Conservation (phyloP, 2,329 filamentous ascomycete genomes). For the Ceratocystis huliohia region DNA sequence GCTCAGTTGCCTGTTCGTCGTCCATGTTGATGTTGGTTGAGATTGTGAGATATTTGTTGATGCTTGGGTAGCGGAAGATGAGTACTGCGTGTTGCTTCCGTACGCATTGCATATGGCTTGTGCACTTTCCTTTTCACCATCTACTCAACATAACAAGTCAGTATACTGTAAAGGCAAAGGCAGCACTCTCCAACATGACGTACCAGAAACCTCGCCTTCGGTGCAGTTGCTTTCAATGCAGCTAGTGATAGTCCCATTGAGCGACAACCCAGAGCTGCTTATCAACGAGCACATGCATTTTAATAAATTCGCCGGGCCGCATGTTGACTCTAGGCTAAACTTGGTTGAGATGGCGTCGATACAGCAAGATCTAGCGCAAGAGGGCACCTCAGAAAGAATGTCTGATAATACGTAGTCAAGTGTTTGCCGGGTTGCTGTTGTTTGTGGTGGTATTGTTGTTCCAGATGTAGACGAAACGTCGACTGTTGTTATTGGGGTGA, state of each 20-base stretch:
- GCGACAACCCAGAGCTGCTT: conserved; percentile 5
- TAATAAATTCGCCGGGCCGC: conserved; percentile 11
- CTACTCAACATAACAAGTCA: background rate
- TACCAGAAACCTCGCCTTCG: conserved; percentile 11
- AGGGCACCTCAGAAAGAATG: conserved; percentile 14
- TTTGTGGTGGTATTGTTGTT: background rate
- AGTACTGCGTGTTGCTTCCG: background rate
- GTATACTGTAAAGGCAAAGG: background rate
- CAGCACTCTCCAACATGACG: background rate
- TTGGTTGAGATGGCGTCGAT: conserved; percentile 10
- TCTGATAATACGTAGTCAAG: conserved; percentile 3
- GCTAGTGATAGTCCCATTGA: conserved; percentile 9
- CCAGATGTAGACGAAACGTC: background rate
- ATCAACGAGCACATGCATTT: conserved; percentile 14
- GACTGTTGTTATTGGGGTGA: background rate
- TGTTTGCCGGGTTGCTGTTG: conserved; percentile 7
- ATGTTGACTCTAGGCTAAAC: conserved; percentile 5
- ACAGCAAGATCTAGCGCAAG: conserved; percentile 13
- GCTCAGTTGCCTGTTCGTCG: background rate
- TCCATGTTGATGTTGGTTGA: background rate
- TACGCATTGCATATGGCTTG: conserved; percentile 9
- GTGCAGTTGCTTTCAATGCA: conserved; percentile 16
- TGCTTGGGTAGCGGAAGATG: background rate
- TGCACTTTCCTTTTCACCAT: conserved; percentile 6
- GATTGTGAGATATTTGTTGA: background rate